Base-by-base conservation (phyloP, 2,329 filamentous ascomycete genomes). In the Xylaria sp. region DNA sequence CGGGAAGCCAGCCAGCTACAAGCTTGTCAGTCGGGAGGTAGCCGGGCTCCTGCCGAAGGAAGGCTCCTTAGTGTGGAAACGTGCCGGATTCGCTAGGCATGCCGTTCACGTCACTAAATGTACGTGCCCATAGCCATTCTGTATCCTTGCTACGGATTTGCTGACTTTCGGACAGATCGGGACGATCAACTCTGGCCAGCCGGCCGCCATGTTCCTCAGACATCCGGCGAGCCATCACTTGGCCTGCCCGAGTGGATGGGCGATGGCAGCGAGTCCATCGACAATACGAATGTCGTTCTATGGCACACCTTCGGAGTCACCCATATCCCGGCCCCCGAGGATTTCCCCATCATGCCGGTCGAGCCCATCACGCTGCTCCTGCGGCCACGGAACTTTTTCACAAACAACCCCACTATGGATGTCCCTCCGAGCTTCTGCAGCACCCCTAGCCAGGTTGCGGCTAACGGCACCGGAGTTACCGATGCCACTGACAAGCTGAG, bases 281-380 rank as follows among this genome's bases (percentile, higher is more conserved):
- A 90, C 57, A 90, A 97, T 80, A 91, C 88, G 0, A 91, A 97
- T 73, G 79, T 97, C 29, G 93, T 97, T 1, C 84, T 97, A 15
- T 97, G 93, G 93, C 93, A 97, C 78, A 96, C 92, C 0, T 97
- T 97, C 71, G 93, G 93, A 35, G 82, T 97, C 35, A 94, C 90
- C 0, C 93, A 97, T 74, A 94, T 97, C 80, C 93, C 93, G 0
- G 81, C 90, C 0, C 92, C 93, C 0, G 93, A 97, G 74, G 93
- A 97, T 76, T 97, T 92, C 80, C 93, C 93, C 29, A 83, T 97
- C 69, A 97, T 97, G 93, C 92, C 92, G 0, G 90, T 86, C 0
- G 90, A 93, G 80, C 90, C 91, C 0, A 93, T 97, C 84, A 91
- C 87, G 1, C 79, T 96, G 68, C 82, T 96, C 35, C 80, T 96